A percentile compares a stretch with the other conserved stretches of the same genome.
Evolutionary conservation across 2,329 filamentous ascomycete species (phyloP).

Genomic region (Phialophora chinensis): DNA sequence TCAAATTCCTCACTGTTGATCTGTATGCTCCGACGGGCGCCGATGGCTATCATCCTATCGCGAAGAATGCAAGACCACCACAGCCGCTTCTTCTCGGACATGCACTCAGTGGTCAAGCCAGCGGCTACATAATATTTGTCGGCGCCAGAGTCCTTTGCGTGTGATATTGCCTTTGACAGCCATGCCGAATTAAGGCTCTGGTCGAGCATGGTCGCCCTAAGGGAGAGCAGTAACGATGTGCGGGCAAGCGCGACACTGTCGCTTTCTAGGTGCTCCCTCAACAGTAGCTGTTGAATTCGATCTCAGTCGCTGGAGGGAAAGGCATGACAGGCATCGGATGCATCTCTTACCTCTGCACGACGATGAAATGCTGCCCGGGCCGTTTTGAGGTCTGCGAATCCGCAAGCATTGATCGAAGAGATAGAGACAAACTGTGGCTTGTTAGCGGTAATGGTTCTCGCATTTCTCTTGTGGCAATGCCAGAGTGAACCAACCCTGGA

Average conservation of each 20-base stretch:
- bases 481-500: slow-evolving; percentile 1
- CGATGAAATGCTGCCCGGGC: slow-evolving; percentile 7
- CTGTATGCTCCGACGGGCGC: slow-evolving; percentile 2
- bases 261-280: background rate
- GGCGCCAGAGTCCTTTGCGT: slow-evolving; percentile 12
- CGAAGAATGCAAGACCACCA: slow-evolving; percentile 13
- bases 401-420: slow-evolving; percentile 9
- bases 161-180: slow-evolving; percentile 10
- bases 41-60: slow-evolving; percentile 13
- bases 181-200: slow-evolving; percentile 11
- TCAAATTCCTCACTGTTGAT: slow-evolving; percentile 10
- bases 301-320: slow-evolving; percentile 1
- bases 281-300: slow-evolving; percentile 4
- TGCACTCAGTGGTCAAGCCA: background rate
- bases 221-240: slow-evolving; percentile 7
- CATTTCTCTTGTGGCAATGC: background rate
- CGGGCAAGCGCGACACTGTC: slow-evolving; percentile 5
- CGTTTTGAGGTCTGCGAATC: slow-evolving; percentile 5
- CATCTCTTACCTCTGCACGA: slow-evolving; percentile 8
- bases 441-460: background rate
- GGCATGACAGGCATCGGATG: background rate
- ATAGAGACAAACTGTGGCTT: slow-evolving; percentile 8
- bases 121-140: slow-evolving; percentile 3
- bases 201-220: slow-evolving; percentile 6
- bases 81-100: slow-evolving; percentile 7